phyloP scores from a whole-genome alignment of 371 early-diverging fungal species.

The Circinella umbellata region DNA sequence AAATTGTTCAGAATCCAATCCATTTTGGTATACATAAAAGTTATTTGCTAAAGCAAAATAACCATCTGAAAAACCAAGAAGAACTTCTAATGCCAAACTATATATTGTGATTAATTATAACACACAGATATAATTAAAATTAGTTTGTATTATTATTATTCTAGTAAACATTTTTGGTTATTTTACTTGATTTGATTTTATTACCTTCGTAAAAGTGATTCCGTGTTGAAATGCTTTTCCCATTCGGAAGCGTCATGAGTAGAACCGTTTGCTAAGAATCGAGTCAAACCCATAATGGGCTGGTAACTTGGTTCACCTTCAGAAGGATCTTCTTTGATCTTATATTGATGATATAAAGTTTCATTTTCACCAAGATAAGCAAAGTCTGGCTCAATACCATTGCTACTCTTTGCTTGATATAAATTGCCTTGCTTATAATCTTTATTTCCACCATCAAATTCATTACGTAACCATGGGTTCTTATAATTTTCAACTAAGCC shows the following conservation, averaged over 20 bases:
- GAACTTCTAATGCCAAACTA: conserved; percentile 41
- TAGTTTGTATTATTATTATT: too few species aligned
- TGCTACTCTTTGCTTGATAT: conserved; percentile 29
- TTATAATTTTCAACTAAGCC: conserved; percentile 39
- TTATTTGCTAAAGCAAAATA: conserved; percentile 41
- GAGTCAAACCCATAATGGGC: conserved; percentile 33
- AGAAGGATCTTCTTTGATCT: conserved; percentile 29
- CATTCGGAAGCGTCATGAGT: conserved; percentile 26
- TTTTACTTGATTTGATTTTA: neutral
- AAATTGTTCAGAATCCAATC: conserved; percentile 15
- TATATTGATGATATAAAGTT: conserved; percentile 32
- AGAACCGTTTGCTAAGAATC: conserved; percentile 31
- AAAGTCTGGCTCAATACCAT: conserved; percentile 23
- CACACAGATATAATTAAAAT: too few species aligned
- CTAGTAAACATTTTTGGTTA: too few species aligned
- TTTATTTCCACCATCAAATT: conserved; percentile 35
- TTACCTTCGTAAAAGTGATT: conserved; percentile 43
- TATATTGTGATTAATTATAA: neutral
- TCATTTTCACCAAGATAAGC: conserved; percentile 23
- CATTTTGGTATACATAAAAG: conserved; percentile 31
- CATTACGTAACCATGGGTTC: conserved; percentile 41
- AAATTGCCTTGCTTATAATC: conserved; percentile 38
- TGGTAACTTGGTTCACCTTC: conserved; percentile 13
- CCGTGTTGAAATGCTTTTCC: conserved; percentile 35
- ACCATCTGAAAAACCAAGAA: conserved; percentile 42